Evolutionary conservation across 2,329 filamentous ascomycete genomes (phyloP), one percentile per base, ranked within the genome.

Genomic region (Clarireedia sp.): DNA sequence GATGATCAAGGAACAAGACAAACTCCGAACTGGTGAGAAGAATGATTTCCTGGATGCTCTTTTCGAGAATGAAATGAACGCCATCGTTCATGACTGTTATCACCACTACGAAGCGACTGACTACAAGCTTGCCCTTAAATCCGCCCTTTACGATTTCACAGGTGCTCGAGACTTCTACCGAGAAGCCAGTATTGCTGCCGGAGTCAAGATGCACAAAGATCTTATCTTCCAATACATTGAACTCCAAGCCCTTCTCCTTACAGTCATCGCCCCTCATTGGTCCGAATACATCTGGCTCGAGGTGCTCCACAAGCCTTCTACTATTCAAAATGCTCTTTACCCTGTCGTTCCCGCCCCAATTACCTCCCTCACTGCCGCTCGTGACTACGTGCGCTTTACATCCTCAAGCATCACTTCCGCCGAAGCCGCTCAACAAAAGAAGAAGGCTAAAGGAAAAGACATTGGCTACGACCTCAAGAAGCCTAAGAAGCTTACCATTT

Each of bases 281-380:
- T 79, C 89, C 47, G 94, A 99, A 69, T 87, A 95, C 72, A 83
- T 99, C 68, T 97, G 90, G 90, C 82, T 87, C 54, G 92, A 97
- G 72, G 83, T 97, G 2, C 82, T 99, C 58, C 82, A 87, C 69
- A 90, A 89, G 75, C 71, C 80, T 37, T 74, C 78, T 54, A 87
- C 86, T 7, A 82, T 99, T 65, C 91, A 97, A 74, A 82, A 85
- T 51, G 90, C 88, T 12, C 77, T 77, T 41, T 96, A 82, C 78
- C 90, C 90, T 14, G 73, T 79, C 50, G 83, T 89, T 0, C 81
- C 86, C 0, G 77, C 80, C 21, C 76, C 85, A 1, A 77, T 87
- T 59, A 74, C 85, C 4, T 75, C 78, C 44, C 80, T 96, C 57
- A 86, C 85, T 6, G 89, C 90, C 12, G 87, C 89, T 38, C 81